phyloP scores from a whole-genome alignment of 495 filamentous ascomycete species.

The Daldinia concentrica region DNA sequence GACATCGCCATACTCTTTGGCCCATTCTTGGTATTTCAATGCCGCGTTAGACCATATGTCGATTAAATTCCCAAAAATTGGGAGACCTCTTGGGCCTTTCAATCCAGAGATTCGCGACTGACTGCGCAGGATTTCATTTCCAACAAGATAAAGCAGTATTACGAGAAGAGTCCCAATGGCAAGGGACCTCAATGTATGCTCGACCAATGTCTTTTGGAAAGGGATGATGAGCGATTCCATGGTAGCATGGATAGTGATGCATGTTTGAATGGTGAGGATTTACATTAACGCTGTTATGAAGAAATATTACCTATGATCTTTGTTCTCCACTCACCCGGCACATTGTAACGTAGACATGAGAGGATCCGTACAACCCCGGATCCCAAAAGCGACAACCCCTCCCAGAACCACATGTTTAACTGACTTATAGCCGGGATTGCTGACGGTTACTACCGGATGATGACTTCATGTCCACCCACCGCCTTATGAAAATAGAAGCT shows the following conservation, averaged over 20 bases:
- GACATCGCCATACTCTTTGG: slow-evolving; percentile 64
- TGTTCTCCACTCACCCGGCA: neutral
- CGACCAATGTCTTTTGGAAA: slow-evolving; percentile 2
- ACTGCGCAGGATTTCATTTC: slow-evolving; percentile 63
- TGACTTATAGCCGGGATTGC: neutral
- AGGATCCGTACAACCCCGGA: neutral
- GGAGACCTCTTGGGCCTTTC: slow-evolving; percentile 64
- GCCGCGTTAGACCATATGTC: slow-evolving; percentile 68
- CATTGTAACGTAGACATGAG: neutral
- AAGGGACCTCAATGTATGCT: slow-evolving; percentile 7
- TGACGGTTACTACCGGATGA: neutral
- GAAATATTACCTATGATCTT: neutral
- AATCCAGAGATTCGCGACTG: slow-evolving; percentile 61
- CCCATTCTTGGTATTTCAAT: slow-evolving; percentile 68
- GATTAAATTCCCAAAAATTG: slow-evolving; percentile 70
- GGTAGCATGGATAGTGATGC: slow-evolving; percentile 8
- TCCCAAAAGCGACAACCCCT: neutral
- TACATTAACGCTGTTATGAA: neutral
- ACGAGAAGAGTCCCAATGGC: slow-evolving; percentile 19
- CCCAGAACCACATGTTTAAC: neutral
- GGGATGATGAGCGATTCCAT: slow-evolving; percentile 34
- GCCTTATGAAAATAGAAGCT: neutral
- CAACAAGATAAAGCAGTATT: slow-evolving; percentile 53
- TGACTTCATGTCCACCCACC: neutral
- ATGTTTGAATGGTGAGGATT: neutral